Base-by-base conservation (phyloP, 2,329 filamentous ascomycete genomes). In the Microsporum ferrugineum region DNA sequence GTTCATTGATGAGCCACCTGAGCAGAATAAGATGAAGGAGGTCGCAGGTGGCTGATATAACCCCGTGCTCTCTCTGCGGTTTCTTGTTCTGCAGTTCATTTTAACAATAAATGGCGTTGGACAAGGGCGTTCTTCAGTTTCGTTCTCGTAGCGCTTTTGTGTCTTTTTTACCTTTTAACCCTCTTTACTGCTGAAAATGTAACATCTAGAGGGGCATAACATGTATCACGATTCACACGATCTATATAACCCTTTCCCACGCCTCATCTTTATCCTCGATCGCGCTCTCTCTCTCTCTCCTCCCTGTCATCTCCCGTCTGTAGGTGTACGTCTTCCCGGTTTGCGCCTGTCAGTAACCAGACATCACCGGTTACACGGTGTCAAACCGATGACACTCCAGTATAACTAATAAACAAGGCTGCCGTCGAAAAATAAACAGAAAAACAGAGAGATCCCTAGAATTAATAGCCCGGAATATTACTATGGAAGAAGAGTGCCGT, bases 1-100 rank as follows among this genome's bases (percentile, higher is more conserved):
- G 59, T 97, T 99, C 73, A 88, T 99, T 63, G 94, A 99, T 74
- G 91, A 96, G 78, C 84, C 90, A 17, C 91, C 91, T 1, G 82
- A 86, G 75, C 79, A 80, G 12, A 82, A 80, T 65, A 91, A 94
- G 78, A 82, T 95, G 57, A 94, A 92, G 78, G 89, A 95, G 74
- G 88, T 84, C 53, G 91, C 82, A 14, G 80, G 80, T 57, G 67
- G 66, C n/a, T 68, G 66, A 63, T 31, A 14, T 12, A 17, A n/a
- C 51, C 5, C 2, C 12, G 14, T 23, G 17, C 17, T n/a, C 39
- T 43, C 5, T n/a, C n/a, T 36, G 14, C 51, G 7, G n/a, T 38
- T 36, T 7, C 51, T 55, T 12, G 5, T 34, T 17, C 31, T 55
- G 51, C 51, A 36, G 51, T 17, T 38, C 17, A 14, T 38, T 23